Base-by-base conservation (phyloP, 176 grass and related monocot genomes). In the Tillandsia fasciculata region DNA sequence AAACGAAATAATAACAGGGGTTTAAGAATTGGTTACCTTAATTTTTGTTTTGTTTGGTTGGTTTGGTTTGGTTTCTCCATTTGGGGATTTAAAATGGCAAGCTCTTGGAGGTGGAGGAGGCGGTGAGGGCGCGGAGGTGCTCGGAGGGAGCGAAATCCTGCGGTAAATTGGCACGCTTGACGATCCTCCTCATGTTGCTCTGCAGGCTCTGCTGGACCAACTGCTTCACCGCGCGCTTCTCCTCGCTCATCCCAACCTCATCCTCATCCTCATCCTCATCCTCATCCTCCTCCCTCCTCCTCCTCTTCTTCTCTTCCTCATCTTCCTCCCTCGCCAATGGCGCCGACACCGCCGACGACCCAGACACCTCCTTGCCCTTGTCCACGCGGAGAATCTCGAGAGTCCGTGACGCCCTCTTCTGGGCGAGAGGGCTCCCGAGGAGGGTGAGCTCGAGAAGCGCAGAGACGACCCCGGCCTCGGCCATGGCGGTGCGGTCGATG, bases 121-220 rank as follows among this genome's bases (percentile, higher is more conserved):
- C 72, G 23, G 79, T 76, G 74, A 92, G 86, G 15, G 84, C 82
- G 64, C 78, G 85, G 53, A 88, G 57, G 3, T 78, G 64, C n/a
- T 87, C 70, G 42, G 71, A 11, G 29, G 92, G 94, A 77, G 79
- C 71, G 23, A 88, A 82, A 49, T 93, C 87, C 69, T 87, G 87
- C 48, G 84, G 94, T 0, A 93, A 68, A 68, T 91, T 80, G 26
- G 94, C 90, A 2, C 94, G 83, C 1, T 83, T 84, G 6, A 85
- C 90, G 76, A 93, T 93, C 14, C 86, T 84, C 20, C 84, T 70
- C 94, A 99, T 86, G 80, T 99, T 99, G 69, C 77, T 90, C 67
- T 93, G 94, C 7, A 99, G 79, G 67, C 94, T 99, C 84, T 99
- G 94, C 71, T 88, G 94, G 29, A 99, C 94, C 72, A 99, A 77